Percentiles rank a stretch among this genome's conserved stretches.
phyloP scores from a whole-genome alignment of 768 basidiomycete species.

The Suillus tomentosus region DNA sequence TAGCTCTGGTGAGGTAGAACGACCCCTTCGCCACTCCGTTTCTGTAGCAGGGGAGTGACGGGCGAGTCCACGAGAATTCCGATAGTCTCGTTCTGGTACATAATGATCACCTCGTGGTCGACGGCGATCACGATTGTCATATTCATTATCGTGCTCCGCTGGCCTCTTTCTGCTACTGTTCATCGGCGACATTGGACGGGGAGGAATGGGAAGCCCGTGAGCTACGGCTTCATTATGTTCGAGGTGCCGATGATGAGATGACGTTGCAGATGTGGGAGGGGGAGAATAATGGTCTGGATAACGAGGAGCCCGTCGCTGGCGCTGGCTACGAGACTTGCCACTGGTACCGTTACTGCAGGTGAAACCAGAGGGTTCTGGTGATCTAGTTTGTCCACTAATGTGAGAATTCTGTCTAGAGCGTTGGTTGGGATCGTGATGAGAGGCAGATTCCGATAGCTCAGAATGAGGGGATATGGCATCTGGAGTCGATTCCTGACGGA shows the following conservation, averaged over 20 bases:
- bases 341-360: conserved; percentile 11
- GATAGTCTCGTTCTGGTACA: conserved; percentile 15
- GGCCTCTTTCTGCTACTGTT: conserved; percentile 23
- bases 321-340: conserved; percentile 16
- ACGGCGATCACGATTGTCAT: conserved; percentile 23
- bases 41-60: conserved; percentile 11
- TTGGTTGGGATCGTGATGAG: background rate
- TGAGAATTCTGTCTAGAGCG: background rate
- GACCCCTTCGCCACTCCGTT: conserved; percentile 17
- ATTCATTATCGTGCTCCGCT: conserved; percentile 23
- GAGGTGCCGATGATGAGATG: background rate
- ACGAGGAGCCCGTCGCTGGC: conserved; percentile 11
- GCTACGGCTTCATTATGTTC: background rate
- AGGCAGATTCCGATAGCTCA: conserved; percentile 17
- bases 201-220: conserved; percentile 10
- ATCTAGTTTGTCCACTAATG: background rate
- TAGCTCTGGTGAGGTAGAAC: background rate
- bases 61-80: background rate
- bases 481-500: conserved; percentile 11
- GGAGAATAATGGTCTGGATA: conserved; percentile 18
- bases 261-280: background rate
- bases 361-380: conserved; percentile 16
- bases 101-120: conserved; percentile 26
- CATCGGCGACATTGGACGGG: conserved; percentile 15
- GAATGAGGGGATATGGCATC: conserved; percentile 7